These are phyloP conservation scores for Eucalyptus curtisii DNA, from an alignment of 345 rosid species.

Conservation along the genomic window DNA sequence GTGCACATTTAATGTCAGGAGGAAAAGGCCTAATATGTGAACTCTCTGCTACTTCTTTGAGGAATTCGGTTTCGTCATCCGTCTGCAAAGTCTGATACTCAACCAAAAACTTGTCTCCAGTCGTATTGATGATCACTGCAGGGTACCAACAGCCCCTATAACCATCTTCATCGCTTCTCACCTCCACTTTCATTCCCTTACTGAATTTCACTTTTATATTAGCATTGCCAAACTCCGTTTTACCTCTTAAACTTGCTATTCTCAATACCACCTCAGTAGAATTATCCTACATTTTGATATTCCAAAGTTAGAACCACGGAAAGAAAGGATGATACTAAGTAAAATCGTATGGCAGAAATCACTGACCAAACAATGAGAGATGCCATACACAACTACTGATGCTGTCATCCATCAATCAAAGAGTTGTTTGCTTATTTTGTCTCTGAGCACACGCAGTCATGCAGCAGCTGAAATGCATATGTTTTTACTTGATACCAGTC, in stretches of 20 bases:
- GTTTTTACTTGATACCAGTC: neutral
- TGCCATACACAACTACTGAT: neutral
- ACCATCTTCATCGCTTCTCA: constrained; percentile 20
- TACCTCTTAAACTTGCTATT: neutral
- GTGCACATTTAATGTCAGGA: constrained; percentile 1
- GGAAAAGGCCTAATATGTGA: constrained; percentile 28
- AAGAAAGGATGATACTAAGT: neutral
- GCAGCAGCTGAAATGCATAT: neutral
- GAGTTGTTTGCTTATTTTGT: neutral
- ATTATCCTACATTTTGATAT: neutral
- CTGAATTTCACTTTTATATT: neutral
- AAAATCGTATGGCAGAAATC: neutral
- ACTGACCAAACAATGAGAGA: neutral
- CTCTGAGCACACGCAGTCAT: neutral
- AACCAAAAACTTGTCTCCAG: constrained; percentile 2
- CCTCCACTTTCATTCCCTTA: constrained; percentile 20
- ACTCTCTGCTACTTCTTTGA: constrained; percentile 19
- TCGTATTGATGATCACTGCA: neutral
- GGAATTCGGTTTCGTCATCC: constrained; percentile 15
- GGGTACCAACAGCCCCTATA: constrained; percentile 19
- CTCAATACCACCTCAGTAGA: neutral
- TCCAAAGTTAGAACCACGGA: neutral
- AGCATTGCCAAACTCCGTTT: neutral
- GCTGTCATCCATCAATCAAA: neutral
- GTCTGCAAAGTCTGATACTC: constrained; percentile 16